These are phyloP conservation scores for Linum usitatissimum DNA, from an alignment of 345 rosid species.

Conservation along the genomic window DNA sequence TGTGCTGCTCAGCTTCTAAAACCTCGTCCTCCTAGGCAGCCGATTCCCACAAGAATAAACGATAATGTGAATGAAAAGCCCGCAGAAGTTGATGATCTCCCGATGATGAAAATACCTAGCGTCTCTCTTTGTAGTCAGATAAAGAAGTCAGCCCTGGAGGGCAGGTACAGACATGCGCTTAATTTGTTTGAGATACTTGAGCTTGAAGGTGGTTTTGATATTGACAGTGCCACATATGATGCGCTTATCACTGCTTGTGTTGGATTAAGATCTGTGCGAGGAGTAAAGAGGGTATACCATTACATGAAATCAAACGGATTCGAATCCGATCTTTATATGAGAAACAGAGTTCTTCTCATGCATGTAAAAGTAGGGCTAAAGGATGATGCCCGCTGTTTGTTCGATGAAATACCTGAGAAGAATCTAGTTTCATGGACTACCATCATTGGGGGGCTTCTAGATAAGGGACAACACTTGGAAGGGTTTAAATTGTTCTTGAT, in stretches of 20 bases:
- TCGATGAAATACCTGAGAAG: constrained; percentile 69
- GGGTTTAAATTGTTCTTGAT: constrained; percentile 50
- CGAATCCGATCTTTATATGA: constrained; percentile 49
- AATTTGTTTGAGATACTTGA: constrained; percentile 77
- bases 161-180: constrained; percentile 53
- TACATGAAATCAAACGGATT: constrained; percentile 45
- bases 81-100: constrained; percentile 17
- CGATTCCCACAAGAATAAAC: constrained; percentile 24
- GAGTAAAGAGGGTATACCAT: constrained; percentile 50
- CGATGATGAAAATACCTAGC: constrained; percentile 26
- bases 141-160: constrained; percentile 52
- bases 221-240: constrained; percentile 50
- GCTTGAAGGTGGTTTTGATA: constrained; percentile 35
- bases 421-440: constrained; percentile 55
- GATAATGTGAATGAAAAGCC: constrained; percentile 15
- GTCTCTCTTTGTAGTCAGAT: constrained; percentile 58
- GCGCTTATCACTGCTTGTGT: constrained; percentile 70
- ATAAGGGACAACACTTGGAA: constrained; percentile 44
- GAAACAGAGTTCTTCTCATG: constrained; percentile 62
- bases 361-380: constrained; percentile 69
- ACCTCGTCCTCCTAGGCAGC: constrained; percentile 32
- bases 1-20: constrained; percentile 45
- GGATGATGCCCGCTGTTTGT: constrained; percentile 51
- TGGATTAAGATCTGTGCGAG: constrained; percentile 53
- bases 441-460: constrained; percentile 51